phyloP scores from a whole-genome alignment of 768 basidiomycete genomes.

The Suillus paluster region DNA sequence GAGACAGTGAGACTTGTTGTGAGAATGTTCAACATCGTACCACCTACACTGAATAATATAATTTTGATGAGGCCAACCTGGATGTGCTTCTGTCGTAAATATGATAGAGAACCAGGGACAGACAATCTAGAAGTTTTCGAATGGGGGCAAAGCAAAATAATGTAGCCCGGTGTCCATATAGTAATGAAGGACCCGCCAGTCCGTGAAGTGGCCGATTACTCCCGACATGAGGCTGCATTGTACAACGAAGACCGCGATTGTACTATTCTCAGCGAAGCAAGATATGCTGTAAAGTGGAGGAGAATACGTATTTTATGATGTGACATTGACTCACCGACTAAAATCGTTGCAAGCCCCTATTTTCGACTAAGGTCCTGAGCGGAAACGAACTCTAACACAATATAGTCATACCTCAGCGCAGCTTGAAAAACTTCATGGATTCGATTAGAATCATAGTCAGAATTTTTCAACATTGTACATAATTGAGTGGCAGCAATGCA shows the following conservation, averaged over 20 bases:
- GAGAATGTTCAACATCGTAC: too few relatives aligned
- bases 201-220: conserved; percentile 40
- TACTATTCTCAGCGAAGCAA: conserved; percentile 28
- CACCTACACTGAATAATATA: neutral
- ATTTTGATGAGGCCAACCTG: neutral
- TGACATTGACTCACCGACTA: conserved; percentile 31
- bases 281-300: conserved; percentile 43
- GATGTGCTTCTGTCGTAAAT: neutral
- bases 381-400: too few relatives aligned
- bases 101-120: conserved; percentile 35
- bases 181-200: conserved; percentile 41
- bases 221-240: conserved; percentile 6
- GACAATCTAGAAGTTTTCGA: conserved; percentile 21
- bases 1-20: too few relatives aligned
- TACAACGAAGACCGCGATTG: conserved; percentile 30
- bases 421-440: too few relatives aligned
- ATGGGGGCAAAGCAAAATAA: conserved; percentile 19
- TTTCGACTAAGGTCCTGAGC: too few relatives aligned
- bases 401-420: neutral
- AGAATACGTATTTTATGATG: conserved; percentile 20
- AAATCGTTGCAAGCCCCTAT: neutral
- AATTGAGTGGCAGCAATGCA: neutral
- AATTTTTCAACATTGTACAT: neutral
- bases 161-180: conserved; percentile 41
- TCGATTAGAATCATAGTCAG: neutral